Percentiles rank a stretch among this genome's conserved stretches.
phyloP scores from a whole-genome alignment of 371 early-diverging fungal species.

The Syncephalastrum monosporum region DNA sequence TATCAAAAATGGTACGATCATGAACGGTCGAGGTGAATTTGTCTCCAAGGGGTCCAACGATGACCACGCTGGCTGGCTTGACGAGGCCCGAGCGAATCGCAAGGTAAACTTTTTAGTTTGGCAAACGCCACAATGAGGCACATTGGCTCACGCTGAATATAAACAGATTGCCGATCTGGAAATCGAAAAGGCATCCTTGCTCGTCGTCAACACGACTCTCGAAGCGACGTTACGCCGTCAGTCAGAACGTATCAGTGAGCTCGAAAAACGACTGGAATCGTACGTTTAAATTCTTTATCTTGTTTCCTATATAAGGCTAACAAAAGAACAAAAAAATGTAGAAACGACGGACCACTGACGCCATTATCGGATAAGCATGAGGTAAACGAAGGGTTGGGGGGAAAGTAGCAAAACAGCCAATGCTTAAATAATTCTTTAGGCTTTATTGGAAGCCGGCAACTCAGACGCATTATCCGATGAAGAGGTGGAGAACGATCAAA shows the following conservation, averaged over 20 bases:
- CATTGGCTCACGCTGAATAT: constrained; percentile 2
- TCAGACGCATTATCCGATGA: constrained; percentile 24
- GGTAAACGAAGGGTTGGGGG: constrained; percentile 14
- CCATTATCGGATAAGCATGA: constrained; percentile 39
- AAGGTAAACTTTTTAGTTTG: constrained; percentile 23
- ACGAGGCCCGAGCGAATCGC: constrained; percentile 41
- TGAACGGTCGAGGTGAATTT: constrained; percentile 52
- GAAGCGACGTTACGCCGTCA: constrained; percentile 45
- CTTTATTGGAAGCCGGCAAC: neutral
- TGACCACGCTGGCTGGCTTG: constrained; percentile 27
- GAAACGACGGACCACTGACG: constrained; percentile 33
- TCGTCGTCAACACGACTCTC: constrained; percentile 43
- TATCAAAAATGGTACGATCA: constrained; percentile 45
- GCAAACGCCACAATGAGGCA: neutral
- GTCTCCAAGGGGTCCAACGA: constrained; percentile 30
- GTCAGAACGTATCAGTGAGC: constrained; percentile 34
- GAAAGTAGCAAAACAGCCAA: neutral
- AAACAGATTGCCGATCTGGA: constrained; percentile 52
- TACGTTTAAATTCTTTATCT: constrained; percentile 15
- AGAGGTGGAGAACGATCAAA: constrained; percentile 35
- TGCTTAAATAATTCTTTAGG: neutral
- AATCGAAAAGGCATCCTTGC: constrained; percentile 48
- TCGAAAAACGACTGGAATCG: constrained; percentile 38
- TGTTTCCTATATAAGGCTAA: constrained; percentile 3
- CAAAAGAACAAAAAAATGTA: constrained; percentile 1